Evolutionary conservation across 345 rosid species (phyloP).

Genomic region (Kernera saxatilis): DNA sequence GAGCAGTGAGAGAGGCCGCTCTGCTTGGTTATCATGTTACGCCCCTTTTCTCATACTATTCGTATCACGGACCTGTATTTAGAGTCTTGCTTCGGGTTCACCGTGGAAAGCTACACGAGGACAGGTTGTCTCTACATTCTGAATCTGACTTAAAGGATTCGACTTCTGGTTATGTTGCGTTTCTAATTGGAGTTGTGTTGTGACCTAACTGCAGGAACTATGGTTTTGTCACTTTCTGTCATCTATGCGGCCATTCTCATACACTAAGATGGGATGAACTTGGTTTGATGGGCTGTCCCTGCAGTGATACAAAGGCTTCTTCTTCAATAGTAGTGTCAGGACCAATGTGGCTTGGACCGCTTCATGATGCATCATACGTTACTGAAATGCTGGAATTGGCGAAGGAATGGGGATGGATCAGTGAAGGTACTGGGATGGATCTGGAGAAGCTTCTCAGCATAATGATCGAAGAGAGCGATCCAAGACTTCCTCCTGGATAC

Average conservation of each 20-base stretch:
- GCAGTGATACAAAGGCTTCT: conserved; percentile 43
- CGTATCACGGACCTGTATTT: conserved; percentile 85
- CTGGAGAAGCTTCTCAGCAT: conserved; percentile 61
- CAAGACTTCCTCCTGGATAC: conserved; percentile 77
- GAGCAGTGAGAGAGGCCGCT: conserved; percentile 84
- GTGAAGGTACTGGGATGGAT: conserved; percentile 45
- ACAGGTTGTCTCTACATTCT: conserved; percentile 38
- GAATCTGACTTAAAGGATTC: background rate
- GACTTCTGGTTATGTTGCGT: background rate
- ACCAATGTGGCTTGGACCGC: conserved; percentile 86
- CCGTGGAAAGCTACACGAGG: conserved; percentile 54
- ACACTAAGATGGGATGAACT: conserved; percentile 65
- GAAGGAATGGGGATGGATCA: conserved; percentile 68
- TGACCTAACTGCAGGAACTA: conserved; percentile 53
- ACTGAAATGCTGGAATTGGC: conserved; percentile 64
- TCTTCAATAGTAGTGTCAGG: conserved; percentile 55
- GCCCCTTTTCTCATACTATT: conserved; percentile 78
- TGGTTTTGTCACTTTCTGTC: conserved; percentile 77
- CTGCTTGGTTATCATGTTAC: conserved; percentile 67
- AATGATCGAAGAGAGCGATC: conserved; percentile 82
- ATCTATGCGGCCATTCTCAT: conserved; percentile 56
- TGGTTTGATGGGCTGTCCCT: conserved; percentile 56
- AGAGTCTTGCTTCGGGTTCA: conserved; percentile 61
- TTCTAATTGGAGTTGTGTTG: background rate
- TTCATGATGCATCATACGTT: conserved; percentile 55